Conservation (phyloP, 140 eudicot species). For the Flaveria floridana region DNA sequence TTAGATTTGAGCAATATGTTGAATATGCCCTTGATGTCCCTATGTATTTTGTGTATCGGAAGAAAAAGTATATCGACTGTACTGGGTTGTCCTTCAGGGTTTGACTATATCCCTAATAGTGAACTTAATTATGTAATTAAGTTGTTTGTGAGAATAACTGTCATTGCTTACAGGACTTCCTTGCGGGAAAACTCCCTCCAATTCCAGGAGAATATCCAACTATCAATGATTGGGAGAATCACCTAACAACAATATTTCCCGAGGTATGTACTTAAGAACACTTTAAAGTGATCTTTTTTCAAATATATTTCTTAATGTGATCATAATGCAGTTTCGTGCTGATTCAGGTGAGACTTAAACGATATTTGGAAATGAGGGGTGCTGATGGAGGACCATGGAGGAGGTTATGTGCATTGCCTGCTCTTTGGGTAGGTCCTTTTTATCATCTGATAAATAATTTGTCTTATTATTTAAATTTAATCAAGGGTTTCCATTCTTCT, state of each 20-base stretch:
- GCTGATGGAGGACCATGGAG: constrained; percentile 99
- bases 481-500: background rate
- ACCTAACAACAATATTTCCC: constrained; percentile 89
- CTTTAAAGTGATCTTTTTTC: background rate
- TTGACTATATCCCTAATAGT: constrained; percentile 31
- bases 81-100: constrained; percentile 96
- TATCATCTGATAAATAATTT: constrained; percentile 3
- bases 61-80: constrained; percentile 79
- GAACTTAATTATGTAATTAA: background rate
- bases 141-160: background rate
- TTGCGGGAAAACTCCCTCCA: constrained; percentile 77
- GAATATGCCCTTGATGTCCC: constrained; percentile 99
- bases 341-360: constrained; percentile 88
- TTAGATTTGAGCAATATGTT: constrained; percentile 96
- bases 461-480: background rate
- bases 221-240: constrained; percentile 96
- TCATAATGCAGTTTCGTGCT: constrained; percentile 11
- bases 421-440: constrained; percentile 73
- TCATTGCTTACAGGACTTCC: constrained; percentile 62
- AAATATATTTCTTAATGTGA: background rate
- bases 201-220: constrained; percentile 93
- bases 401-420: constrained; percentile 94
- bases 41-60: constrained; percentile 89
- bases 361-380: constrained; percentile 98
- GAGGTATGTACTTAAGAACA: constrained; percentile 52